Base-by-base conservation (phyloP, 1,284 basidiomycete species). In the Retiboletus flavoniger region DNA sequence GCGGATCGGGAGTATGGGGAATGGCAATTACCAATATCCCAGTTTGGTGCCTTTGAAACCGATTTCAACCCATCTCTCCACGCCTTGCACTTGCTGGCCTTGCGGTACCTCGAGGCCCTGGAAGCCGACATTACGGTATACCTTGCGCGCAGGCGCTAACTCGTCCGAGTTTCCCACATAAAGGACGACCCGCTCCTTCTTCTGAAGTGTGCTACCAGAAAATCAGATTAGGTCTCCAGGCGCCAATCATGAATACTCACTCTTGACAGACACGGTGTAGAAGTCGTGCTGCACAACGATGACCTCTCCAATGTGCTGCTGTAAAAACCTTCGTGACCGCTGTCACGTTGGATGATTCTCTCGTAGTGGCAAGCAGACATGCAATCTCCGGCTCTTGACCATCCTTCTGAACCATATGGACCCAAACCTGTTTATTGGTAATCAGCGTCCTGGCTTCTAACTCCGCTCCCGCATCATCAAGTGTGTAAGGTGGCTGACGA, bases 341-440 rank as follows among this genome's bases (percentile, higher is more conserved):
- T 1, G 74, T 71, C 14, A 81, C 74, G 6, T 65, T 63, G 1
- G 69, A 69, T 14, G 73, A 77, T 4, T 70, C 69, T 4, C 81
- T 64, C 0, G 79, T 80, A 0, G 72, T 71, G 2, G 85, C 85
- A 1, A 84, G 82, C 19, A 90, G 80, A 7, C 79, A 89, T 0
- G 88, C 84, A 28, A 89, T 77, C 48, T 78, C 74, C 4, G 54
- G 39, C 19, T 65, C 44, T 31, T 60, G 54, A 2, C 38, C 64
- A 4, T 40, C 62, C 4, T 47, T 53, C 21, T 61, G 57, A 11
- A 83, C 66, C 19, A 75, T 68, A 53, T 85, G 82, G 0, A 89
- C 79, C 88, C 88, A 91, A 0, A 82, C 75, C 49, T 81, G 74
- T 8, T 70, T 51, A 4, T 77, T 75, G 0, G 58, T 50, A 29